Evolutionary conservation across 2,329 filamentous ascomycete genomes (phyloP), one percentile per base, ranked within the genome.

Genomic region (Pyricularia pennisetigena): DNA sequence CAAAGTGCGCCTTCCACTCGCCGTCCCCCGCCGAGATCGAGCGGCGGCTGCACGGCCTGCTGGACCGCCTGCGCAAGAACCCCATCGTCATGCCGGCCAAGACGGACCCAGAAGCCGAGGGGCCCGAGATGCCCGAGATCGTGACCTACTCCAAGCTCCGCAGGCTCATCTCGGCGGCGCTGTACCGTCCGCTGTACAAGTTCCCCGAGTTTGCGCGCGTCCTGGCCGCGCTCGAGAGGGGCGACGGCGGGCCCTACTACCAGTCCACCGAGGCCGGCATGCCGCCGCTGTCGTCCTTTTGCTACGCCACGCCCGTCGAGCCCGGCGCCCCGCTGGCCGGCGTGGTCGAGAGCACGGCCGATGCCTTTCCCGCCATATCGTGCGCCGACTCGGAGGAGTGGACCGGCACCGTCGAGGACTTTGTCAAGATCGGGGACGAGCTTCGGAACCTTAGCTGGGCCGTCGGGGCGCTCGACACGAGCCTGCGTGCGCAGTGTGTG

Each of bases 101-200:
- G 24, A 73, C 78, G 0, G 72, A 75, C 0, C 57, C 12, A 3
- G 32, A 3, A 3, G 8, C 65, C 64, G 35, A 64, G 0, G 79
- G 78, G 0, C 78, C 80, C 0, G 78, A 78, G 24, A 75, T 84
- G 30, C 83, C 83, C 0, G 76, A 80, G 68, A 72, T 85, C n/a
- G 74, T 86, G 67, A 85, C 82, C 1, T 84, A 83, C 76, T 81
- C 79, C 49, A 78, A 79, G 66, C 71, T 85, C 49, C 81, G 82
- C 71, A 74, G 75, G 8, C 75, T 83, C 9, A 78, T 82, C 20
- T 78, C 79, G 5, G 74, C 76, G 1, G 74, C 77, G 2, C 72
- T 85, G 29, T 85, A 85, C 72, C 75, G 76, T 57, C 83, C 83
- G 0, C 76, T 82, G 7, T 71, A 71, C 66, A 74, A 74, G 59